Percentiles rank a stretch among this genome's conserved stretches.
phyloP scores from a whole-genome alignment of 306 rosid species.

The Cucurbita ficifolia region DNA sequence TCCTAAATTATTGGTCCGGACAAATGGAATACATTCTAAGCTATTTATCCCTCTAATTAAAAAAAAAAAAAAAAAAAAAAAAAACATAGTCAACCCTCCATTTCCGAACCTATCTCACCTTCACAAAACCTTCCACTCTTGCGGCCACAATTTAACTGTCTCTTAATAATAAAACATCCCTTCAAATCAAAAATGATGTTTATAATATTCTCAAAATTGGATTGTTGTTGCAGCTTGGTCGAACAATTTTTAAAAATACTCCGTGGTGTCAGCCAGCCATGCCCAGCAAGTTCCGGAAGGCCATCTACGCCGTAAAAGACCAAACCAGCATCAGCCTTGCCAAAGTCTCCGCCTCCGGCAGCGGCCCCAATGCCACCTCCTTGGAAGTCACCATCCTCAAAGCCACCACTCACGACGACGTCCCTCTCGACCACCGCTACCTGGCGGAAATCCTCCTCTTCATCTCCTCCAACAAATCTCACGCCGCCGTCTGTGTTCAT shows the following conservation, averaged over 20 bases:
- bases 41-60: too few species aligned
- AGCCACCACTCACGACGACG: conserved; percentile 67
- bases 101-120: not conserved
- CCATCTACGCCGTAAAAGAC: conserved; percentile 83
- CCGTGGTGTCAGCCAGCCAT: conserved; percentile 6
- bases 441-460: conserved; percentile 38
- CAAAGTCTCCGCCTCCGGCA: conserved; percentile 29
- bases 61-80: too few species aligned
- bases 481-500: conserved; percentile 50
- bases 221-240: not conserved
- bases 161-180: not conserved
- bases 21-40: too few species aligned
- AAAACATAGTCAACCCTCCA: not conserved
- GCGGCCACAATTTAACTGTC: not conserved
- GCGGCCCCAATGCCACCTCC: conserved; percentile 23
- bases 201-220: too few species aligned
- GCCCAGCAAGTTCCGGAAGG: conserved; percentile 85
- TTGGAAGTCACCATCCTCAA: conserved; percentile 52
- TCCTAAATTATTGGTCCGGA: too few species aligned
- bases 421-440: conserved; percentile 52
- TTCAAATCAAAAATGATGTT: not conserved
- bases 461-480: conserved; percentile 33
- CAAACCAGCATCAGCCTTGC: conserved; percentile 89
- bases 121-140: not conserved
- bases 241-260: not conserved